Percentiles rank a stretch among this genome's conserved stretches.
Conservation (phyloP, 2,329 filamentous ascomycete genomes). For the Fusarium sp. region DNA sequence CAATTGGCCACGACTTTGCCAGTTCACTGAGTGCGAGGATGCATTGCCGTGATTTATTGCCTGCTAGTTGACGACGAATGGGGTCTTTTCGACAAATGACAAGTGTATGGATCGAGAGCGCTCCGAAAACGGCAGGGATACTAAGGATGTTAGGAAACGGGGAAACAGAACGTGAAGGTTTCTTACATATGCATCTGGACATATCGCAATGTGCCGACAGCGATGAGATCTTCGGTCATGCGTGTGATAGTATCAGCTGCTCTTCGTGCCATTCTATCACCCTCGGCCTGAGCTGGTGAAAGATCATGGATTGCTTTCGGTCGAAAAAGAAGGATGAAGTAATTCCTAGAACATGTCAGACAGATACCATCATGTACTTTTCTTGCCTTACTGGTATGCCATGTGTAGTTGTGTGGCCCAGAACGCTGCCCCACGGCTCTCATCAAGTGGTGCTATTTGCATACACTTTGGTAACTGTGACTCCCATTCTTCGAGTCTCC, state of each 20-base stretch:
- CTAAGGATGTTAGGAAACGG: neutral
- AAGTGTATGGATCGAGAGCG: slow-evolving; percentile 38
- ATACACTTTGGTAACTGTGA: slow-evolving; percentile 7
- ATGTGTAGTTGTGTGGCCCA: slow-evolving; percentile 33
- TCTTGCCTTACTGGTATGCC: slow-evolving; percentile 29
- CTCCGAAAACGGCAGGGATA: slow-evolving; percentile 27
- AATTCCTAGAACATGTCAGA: neutral
- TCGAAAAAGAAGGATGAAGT: slow-evolving; percentile 28
- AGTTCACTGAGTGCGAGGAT: slow-evolving; percentile 36
- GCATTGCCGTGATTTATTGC: slow-evolving; percentile 41
- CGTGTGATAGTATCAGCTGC: slow-evolving; percentile 39
- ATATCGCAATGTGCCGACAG: slow-evolving; percentile 16
- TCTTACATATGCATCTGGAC: slow-evolving; percentile 33
- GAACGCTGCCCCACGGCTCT: slow-evolving; percentile 17
- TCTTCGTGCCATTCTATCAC: slow-evolving; percentile 9
- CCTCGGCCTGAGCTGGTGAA: slow-evolving; percentile 5
- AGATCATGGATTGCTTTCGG: slow-evolving; percentile 7
- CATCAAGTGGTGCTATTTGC: slow-evolving; percentile 9
- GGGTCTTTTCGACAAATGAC: slow-evolving; percentile 34
- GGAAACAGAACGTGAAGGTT: accelerated
- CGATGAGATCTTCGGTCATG: slow-evolving; percentile 27
- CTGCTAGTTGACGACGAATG: slow-evolving; percentile 31
- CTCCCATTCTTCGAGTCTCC: slow-evolving; percentile 25
- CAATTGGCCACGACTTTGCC: slow-evolving; percentile 36
- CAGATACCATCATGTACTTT: accelerated